Percentiles rank a stretch among this genome's conserved stretches.
Evolutionary conservation across 108 stramenopile genomes (phyloP).

Genomic region (Phaeodactylum tricornutum): DNA sequence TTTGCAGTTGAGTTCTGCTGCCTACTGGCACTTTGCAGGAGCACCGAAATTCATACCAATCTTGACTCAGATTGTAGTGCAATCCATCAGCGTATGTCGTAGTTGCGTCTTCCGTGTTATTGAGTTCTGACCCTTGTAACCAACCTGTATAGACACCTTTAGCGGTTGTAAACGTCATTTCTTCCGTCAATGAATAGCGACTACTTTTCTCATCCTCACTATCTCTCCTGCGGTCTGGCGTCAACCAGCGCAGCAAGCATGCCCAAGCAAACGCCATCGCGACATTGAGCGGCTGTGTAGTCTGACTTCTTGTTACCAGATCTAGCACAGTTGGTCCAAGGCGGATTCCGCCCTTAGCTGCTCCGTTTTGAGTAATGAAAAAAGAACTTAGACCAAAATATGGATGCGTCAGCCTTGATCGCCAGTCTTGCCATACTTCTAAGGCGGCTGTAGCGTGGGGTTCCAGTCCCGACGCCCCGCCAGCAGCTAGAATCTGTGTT

Average conservation of each 20-base stretch:
- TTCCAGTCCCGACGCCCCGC: background rate
- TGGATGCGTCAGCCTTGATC: constrained; percentile 60
- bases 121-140: constrained; percentile 11
- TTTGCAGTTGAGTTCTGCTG: background rate
- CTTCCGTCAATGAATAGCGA: background rate
- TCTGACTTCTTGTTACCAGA: constrained; percentile 20
- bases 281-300: constrained; percentile 20
- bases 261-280: constrained; percentile 79
- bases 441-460: constrained; percentile 19
- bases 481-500: constrained; percentile 57
- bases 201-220: too few species aligned
- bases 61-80: constrained; percentile 46
- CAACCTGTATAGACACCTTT: constrained; percentile 47
- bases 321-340: constrained; percentile 59
- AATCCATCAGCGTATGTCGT: constrained; percentile 68
- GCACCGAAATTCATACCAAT: constrained; percentile 79
- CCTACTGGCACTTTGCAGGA: constrained; percentile 13
- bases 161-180: background rate
- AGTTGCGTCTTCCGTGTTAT: constrained; percentile 4
- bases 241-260: constrained; percentile 69
- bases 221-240: constrained; percentile 35
- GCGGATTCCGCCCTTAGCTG: constrained; percentile 83
- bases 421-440: constrained; percentile 72
- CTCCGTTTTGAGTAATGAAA: constrained; percentile 88
- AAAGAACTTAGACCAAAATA: constrained; percentile 82